Base-by-base conservation (phyloP, 2,329 filamentous ascomycete species). In the Cyclaneusma minus region DNA sequence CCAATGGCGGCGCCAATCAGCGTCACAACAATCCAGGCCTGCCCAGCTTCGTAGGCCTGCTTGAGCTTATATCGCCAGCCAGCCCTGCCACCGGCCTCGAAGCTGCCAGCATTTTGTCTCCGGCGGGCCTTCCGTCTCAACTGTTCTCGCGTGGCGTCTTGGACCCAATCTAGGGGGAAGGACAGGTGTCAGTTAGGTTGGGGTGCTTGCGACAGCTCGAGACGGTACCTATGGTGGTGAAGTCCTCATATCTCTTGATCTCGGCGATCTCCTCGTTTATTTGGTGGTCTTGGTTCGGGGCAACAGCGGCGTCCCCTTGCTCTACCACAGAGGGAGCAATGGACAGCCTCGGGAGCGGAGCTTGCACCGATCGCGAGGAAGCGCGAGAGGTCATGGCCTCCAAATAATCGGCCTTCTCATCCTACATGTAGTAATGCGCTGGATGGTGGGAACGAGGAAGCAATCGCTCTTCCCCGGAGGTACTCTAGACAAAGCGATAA, bases 241-340 rank as follows among this genome's bases (percentile, higher is more conserved):
- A 98, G 55, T 98, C 89, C 66, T 93, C 89, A 56, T 98, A 98
- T 56, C 87, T 70, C 57, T 94, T 94, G 49, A 98, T 95, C 59
- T 94, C 79, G 14, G 80, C 85, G 47, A 98, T 93, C 56, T 98
- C 89, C 47, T 95, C 85, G 34, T 84, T 79, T 38, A 92, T 82
- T 35, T 76, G 70, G 34, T 75, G 68, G 43, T 80, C 69, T 29
- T 63, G 69, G 17, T 49, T 60, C 7, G 59, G 54, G 25, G 59
- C 56, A 33, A 55, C 55, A 11, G 55, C 54, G 32, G 60, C 55
- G 32, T 74, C 64, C 34, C 70, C 73, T 35, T 62, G 62, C 49
- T 83, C 76, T 13, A 60, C 63, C 34, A 55, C 66, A 29, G 73
- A 77, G 30, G 80, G 60, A 18, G 70, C 68, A 33, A 74, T 76